These are phyloP conservation scores for Euphorbia peplus DNA, from an alignment of 345 rosid genomes.

Conservation along the genomic window DNA sequence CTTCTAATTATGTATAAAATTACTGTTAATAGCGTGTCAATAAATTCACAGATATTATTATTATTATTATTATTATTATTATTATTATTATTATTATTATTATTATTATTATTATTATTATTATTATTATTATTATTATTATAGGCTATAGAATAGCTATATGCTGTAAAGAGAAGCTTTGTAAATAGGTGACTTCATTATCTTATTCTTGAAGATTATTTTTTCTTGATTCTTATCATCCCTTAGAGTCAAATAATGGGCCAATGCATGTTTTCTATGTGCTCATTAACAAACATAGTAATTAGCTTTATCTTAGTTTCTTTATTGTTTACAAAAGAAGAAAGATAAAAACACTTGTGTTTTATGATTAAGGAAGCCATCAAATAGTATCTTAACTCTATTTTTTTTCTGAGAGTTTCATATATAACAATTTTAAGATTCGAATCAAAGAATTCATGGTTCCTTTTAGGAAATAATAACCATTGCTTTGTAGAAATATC, in stretches of 20 bases:
- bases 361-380: no score
- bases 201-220: constrained; percentile 1
- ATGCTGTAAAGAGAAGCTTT: constrained; percentile 1
- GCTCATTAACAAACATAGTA: neutral
- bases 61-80: no score
- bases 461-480: no score
- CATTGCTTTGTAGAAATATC: no score
- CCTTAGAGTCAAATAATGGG: constrained; percentile 10
- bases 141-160: neutral
- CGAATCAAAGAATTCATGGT: no score
- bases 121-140: no score
- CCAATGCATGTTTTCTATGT: constrained; percentile 11
- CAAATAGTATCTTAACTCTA: no score
- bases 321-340: neutral
- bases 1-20: neutral
- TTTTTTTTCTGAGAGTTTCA: no score
- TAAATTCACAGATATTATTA: neutral
- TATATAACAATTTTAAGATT: no score
- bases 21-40: neutral
- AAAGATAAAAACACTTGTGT: no score
- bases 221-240: neutral
- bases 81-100: no score
- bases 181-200: constrained; percentile 3
- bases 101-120: no score
- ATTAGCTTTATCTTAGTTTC: neutral